A percentile compares a stretch with the other conserved stretches of the same genome.
These are phyloP conservation scores for Colletotrichum musicola DNA, from an alignment of 2,329 filamentous ascomycete genomes.

Conservation along the genomic window DNA sequence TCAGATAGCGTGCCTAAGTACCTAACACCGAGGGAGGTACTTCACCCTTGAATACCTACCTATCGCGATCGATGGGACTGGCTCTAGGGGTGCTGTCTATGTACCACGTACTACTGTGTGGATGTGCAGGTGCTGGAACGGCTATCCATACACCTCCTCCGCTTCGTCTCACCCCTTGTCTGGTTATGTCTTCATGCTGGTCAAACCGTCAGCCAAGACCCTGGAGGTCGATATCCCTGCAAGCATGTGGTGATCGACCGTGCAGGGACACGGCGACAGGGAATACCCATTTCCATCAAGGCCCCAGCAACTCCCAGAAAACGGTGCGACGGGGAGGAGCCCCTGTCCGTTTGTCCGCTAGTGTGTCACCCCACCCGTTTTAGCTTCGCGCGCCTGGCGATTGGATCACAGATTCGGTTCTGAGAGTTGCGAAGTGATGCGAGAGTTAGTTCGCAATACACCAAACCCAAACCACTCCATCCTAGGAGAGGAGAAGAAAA, in stretches of 20 bases:
- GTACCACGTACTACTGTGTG: too few species aligned
- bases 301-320: constrained; percentile 21
- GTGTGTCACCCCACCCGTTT: constrained; percentile 28
- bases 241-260: constrained; percentile 39
- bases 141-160: neutral
- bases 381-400: constrained; percentile 20
- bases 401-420: constrained; percentile 12
- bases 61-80: too few species aligned
- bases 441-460: too few species aligned
- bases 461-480: too few species aligned
- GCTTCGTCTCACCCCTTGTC: neutral
- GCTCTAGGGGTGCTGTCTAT: too few species aligned
- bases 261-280: constrained; percentile 27
- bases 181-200: neutral
- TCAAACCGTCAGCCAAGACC: constrained; percentile 31
- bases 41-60: too few species aligned
- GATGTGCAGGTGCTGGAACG: too few species aligned
- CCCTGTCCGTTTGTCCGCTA: constrained; percentile 27
- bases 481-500: too few species aligned
- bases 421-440: neutral
- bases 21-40: too few species aligned
- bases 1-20: too few species aligned
- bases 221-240: constrained; percentile 20
- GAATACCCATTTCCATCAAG: constrained; percentile 2
- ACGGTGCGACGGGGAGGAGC: constrained; percentile 12